Conservation (phyloP, 345 rosid species). For the Barbarea vulgaris region DNA sequence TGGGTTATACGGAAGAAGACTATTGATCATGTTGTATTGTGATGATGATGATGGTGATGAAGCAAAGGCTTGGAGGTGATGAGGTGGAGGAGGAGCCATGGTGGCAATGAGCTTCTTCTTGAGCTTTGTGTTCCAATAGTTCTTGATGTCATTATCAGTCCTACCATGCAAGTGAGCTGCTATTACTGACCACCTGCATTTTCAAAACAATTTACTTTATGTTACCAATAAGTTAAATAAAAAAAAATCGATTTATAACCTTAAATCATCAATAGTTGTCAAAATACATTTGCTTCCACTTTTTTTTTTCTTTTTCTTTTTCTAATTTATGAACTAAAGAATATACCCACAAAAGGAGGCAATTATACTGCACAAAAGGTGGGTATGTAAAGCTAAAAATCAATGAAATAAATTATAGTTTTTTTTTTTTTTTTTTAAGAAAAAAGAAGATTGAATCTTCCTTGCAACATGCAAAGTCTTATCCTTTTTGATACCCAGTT, state of each 20-base stretch:
- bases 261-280: constrained; percentile 14
- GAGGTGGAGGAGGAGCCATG: constrained; percentile 37
- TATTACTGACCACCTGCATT: constrained; percentile 79
- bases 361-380: constrained; percentile 42
- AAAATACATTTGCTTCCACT: constrained; percentile 2
- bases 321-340: constrained; percentile 32
- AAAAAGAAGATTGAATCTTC: constrained; percentile 29
- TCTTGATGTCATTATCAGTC: constrained; percentile 90
- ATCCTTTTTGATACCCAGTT: constrained; percentile 26
- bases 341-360: constrained; percentile 39
- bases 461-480: constrained; percentile 35
- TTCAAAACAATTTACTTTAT: not conserved
- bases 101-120: constrained; percentile 71
- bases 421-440: not conserved
- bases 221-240: not conserved
- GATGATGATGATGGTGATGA: constrained; percentile 42
- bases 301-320: not conserved
- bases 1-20: constrained; percentile 39
- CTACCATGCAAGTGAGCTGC: constrained; percentile 90
- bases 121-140: constrained; percentile 93
- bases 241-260: not conserved
- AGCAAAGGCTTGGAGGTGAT: constrained; percentile 29
- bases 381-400: constrained; percentile 25
- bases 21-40: constrained; percentile 36
- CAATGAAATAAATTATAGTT: not conserved